phyloP scores from a whole-genome alignment of 768 basidiomycete genomes.

The Boletus subcaerulescens region DNA sequence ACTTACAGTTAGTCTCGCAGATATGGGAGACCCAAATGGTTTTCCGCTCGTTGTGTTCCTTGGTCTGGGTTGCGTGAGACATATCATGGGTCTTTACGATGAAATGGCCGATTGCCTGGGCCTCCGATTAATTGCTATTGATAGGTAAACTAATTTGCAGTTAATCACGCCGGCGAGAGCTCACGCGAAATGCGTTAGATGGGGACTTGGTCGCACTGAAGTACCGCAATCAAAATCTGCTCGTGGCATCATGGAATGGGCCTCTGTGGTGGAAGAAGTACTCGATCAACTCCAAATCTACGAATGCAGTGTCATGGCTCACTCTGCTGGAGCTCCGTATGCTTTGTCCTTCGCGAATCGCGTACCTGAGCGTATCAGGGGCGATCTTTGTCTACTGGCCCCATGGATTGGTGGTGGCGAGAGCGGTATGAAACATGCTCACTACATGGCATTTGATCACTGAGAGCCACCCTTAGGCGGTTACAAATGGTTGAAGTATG shows the following conservation, averaged over 20 bases:
- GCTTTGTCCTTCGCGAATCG: conserved; percentile 85
- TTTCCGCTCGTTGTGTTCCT: conserved; percentile 89
- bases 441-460: background rate
- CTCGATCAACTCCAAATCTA: conserved; percentile 75
- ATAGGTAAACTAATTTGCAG: conserved; percentile 55
- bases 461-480: conserved; percentile 47
- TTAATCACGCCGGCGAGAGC: conserved; percentile 3
- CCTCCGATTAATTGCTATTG: conserved; percentile 88
- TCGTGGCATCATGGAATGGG: conserved; percentile 88
- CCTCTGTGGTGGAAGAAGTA: conserved; percentile 85
- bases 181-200: conserved; percentile 42
- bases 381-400: conserved; percentile 84
- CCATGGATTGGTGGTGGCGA: conserved; percentile 97
- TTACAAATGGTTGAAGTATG: conserved; percentile 96
- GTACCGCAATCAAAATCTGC: conserved; percentile 59
- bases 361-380: conserved; percentile 69
- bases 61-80: conserved; percentile 90
- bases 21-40: conserved; percentile 83
- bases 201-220: conserved; percentile 91
- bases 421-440: conserved; percentile 55
- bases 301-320: conserved; percentile 87
- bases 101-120: conserved; percentile 90
- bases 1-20: conserved; percentile 87
- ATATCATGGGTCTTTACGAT: conserved; percentile 93
- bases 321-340: conserved; percentile 94